phyloP scores from a whole-genome alignment of 2,329 filamentous ascomycete genomes.

The Phialophora macrospora region DNA sequence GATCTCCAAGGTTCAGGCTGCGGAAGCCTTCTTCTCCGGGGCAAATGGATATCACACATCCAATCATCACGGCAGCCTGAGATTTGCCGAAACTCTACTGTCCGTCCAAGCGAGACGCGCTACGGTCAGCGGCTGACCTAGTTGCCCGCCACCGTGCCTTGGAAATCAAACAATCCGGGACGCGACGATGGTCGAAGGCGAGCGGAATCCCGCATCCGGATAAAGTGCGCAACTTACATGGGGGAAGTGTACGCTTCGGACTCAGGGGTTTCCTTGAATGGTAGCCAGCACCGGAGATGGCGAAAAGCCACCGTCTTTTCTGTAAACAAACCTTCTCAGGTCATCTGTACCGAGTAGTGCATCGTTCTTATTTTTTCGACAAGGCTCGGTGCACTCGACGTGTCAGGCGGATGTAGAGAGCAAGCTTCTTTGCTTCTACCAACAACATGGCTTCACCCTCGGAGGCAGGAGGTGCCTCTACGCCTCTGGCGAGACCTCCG shows the following conservation, averaged over 20 bases:
- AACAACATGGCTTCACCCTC: conserved; percentile 24
- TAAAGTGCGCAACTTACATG: conserved; percentile 26
- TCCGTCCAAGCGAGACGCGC: conserved; percentile 25
- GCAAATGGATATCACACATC: too few species aligned
- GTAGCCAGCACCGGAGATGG: conserved; percentile 19
- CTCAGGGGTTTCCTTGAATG: conserved; percentile 23
- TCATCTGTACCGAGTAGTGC: conserved; percentile 24
- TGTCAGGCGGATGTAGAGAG: conserved; percentile 29
- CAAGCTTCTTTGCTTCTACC: conserved; percentile 34
- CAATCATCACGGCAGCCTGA: conserved; percentile 29
- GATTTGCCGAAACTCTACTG: conserved; percentile 23
- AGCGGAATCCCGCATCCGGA: conserved; percentile 24
- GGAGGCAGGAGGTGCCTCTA: conserved; percentile 28
- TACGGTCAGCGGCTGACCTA: conserved; percentile 21
- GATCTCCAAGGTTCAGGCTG: conserved; percentile 25
- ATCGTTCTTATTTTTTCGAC: conserved; percentile 24
- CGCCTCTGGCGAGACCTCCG: conserved; percentile 24
- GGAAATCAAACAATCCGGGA: conserved; percentile 26
- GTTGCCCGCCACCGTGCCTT: conserved; percentile 20
- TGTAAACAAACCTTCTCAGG: conserved; percentile 27
- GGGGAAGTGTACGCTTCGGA: conserved; percentile 22
- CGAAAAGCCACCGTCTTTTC: conserved; percentile 29
- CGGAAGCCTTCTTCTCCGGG: conserved; percentile 25
- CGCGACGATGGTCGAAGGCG: conserved; percentile 25
- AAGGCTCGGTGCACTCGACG: conserved; percentile 27